phyloP scores from a whole-genome alignment of 805 yeast genomes.

The Priceomyces haplophilus region DNA sequence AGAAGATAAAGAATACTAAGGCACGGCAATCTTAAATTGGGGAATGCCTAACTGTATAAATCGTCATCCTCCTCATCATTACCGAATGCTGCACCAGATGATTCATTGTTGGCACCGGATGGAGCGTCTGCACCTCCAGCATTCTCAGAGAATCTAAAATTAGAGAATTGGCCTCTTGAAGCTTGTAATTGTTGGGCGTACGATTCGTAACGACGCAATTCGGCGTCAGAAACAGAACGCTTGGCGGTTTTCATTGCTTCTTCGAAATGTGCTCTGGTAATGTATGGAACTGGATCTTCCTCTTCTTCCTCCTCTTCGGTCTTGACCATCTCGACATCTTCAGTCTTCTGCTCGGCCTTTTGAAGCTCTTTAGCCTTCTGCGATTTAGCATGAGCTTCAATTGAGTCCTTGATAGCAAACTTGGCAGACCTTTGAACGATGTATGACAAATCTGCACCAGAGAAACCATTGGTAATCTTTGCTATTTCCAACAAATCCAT shows the following conservation, averaged over 20 bases:
- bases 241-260: slow-evolving; percentile 99
- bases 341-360: slow-evolving; percentile 35
- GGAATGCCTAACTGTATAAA: slow-evolving; percentile 48
- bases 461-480: slow-evolving; percentile 92
- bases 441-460: slow-evolving; percentile 98
- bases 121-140: slow-evolving; percentile 25
- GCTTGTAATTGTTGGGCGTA: slow-evolving; percentile 95
- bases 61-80: slow-evolving; percentile 59
- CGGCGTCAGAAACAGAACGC: slow-evolving; percentile 95
- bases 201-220: slow-evolving; percentile 97
- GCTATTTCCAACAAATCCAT: slow-evolving; percentile 85
- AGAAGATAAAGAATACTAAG: not conserved
- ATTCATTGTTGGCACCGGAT: slow-evolving; percentile 12
- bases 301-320: slow-evolving; percentile 60
- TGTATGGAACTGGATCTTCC: slow-evolving; percentile 94
- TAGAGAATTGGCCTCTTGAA: slow-evolving; percentile 91
- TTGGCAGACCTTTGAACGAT: slow-evolving; percentile 98
- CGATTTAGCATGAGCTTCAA: slow-evolving; percentile 63
- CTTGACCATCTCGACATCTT: slow-evolving; percentile 51
- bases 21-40: not conserved
- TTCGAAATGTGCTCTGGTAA: slow-evolving; percentile 90
- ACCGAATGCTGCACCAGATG: slow-evolving; percentile 45
- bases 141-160: slow-evolving; percentile 74
- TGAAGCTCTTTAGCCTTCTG: slow-evolving; percentile 36
- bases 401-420: slow-evolving; percentile 96